Evolutionary conservation across 345 rosid genomes (phyloP).

Genomic region (Citrus australasica): DNA sequence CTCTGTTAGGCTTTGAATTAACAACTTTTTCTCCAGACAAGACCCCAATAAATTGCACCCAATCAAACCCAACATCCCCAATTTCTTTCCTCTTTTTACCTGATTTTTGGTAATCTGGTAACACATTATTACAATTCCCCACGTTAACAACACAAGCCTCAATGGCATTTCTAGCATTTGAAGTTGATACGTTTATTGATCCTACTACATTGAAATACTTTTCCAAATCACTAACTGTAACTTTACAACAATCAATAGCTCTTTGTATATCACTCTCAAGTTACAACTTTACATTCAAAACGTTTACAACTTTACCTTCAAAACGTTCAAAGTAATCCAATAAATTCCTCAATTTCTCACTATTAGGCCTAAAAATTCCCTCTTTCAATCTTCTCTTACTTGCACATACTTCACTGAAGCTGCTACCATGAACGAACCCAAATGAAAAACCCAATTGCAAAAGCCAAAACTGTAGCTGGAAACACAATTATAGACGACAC

Average conservation of each 20-base stretch:
- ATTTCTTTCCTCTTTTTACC: constrained; percentile 35
- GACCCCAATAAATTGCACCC: constrained; percentile 32
- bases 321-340: constrained; percentile 43
- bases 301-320: constrained; percentile 28
- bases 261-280: constrained; percentile 38
- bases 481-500: constrained; percentile 46
- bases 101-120: constrained; percentile 31
- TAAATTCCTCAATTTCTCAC: constrained; percentile 37
- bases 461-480: constrained; percentile 57
- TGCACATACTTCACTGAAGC: constrained; percentile 22
- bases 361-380: constrained; percentile 28
- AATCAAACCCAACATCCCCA: constrained; percentile 31
- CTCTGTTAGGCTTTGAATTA: constrained; percentile 31
- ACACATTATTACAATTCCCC: constrained; percentile 20
- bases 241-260: constrained; percentile 43
- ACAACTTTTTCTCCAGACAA: constrained; percentile 37
- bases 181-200: constrained; percentile 35
- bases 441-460: constrained; percentile 47
- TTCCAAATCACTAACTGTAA: constrained; percentile 40
- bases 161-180: constrained; percentile 30
- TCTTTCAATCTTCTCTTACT: constrained; percentile 37
- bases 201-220: constrained; percentile 39
- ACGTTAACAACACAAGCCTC: constrained; percentile 22
- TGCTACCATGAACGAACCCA: constrained; percentile 30
- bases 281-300: not conserved